A percentile compares a stretch with the other conserved stretches of the same genome.
Evolutionary conservation across 2,329 filamentous ascomycete genomes (phyloP).

Genomic region (Fusarium sororula): DNA sequence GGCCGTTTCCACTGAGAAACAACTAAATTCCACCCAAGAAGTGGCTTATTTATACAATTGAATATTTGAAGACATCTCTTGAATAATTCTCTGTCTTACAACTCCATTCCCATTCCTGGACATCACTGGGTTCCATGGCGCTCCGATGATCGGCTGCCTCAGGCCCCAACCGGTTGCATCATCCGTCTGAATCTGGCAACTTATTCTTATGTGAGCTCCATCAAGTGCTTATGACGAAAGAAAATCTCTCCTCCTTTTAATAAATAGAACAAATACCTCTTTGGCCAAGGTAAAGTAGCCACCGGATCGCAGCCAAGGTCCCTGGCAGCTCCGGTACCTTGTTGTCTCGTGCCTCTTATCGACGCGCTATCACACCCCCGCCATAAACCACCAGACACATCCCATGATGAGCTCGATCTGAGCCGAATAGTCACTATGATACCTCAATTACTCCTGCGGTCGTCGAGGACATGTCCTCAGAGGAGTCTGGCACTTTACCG

Average conservation of each 20-base stretch:
- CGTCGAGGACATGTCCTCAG: conserved; percentile 46
- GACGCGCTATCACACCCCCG: conserved; percentile 30
- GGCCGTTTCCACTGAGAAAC: neutral
- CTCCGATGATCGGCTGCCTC: conserved; percentile 42
- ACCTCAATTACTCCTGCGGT: conserved; percentile 47
- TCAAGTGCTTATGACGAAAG: conserved; percentile 16
- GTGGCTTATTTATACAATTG: neutral
- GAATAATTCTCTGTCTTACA: neutral
- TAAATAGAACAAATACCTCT: neutral
- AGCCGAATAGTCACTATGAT: conserved; percentile 47
- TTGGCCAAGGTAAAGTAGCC: conserved; percentile 2
- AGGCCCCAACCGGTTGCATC: conserved; percentile 44
- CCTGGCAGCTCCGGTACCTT: conserved; percentile 33
- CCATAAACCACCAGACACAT: conserved; percentile 35
- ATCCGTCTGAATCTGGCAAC: conserved; percentile 35
- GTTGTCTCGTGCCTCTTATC: conserved; percentile 19
- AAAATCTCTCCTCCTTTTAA: neutral
- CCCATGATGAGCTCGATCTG: conserved; percentile 42
- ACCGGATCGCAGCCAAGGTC: conserved; percentile 19
- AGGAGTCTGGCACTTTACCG: conserved; percentile 43
- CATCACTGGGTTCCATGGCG: neutral
- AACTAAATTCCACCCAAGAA: neutral
- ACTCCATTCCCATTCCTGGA: neutral
- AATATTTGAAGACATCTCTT: neutral
- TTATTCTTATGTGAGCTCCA: conserved; percentile 30